phyloP scores from a whole-genome alignment of 345 rosid species.

The Lepidium sativum region DNA sequence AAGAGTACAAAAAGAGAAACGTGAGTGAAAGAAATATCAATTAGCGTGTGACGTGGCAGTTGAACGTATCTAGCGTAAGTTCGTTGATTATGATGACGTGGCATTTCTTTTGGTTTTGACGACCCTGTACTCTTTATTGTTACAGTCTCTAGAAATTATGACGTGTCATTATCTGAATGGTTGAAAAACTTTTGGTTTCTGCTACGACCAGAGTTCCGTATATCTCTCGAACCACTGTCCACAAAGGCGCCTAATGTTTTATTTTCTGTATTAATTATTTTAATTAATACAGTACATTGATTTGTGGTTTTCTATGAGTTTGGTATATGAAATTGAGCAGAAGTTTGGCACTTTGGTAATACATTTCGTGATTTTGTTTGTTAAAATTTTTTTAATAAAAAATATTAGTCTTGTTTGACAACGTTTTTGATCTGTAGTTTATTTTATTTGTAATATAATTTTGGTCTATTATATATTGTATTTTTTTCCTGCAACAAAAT shows the following conservation, averaged over 20 bases:
- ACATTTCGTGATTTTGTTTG: conserved; percentile 4
- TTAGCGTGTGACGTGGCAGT: conserved; percentile 15
- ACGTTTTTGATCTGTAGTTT: background rate
- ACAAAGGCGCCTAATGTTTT: background rate
- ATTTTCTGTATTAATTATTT: background rate
- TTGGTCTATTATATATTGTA: background rate
- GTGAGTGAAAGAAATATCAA: conserved; percentile 24
- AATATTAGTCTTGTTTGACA: background rate
- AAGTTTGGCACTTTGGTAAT: conserved; percentile 21
- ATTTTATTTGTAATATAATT: background rate
- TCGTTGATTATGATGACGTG: conserved; percentile 18
- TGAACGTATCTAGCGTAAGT: conserved; percentile 24
- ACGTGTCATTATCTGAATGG: conserved; percentile 10
- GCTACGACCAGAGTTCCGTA: conserved; percentile 23
- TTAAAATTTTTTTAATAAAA: background rate
- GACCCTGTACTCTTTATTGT: conserved; percentile 12
- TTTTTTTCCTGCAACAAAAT: no score
- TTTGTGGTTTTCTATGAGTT: conserved; percentile 24
- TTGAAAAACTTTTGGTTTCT: background rate
- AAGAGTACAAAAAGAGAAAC: conserved; percentile 2
- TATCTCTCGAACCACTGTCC: conserved; percentile 19
- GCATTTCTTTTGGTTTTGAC: background rate
- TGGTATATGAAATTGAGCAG: conserved; percentile 8
- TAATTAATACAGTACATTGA: background rate
- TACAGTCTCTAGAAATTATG: conserved; percentile 18